These are phyloP conservation scores for Primulina eburnea DNA, from an alignment of 257 asterid genomes.

Conservation along the genomic window DNA sequence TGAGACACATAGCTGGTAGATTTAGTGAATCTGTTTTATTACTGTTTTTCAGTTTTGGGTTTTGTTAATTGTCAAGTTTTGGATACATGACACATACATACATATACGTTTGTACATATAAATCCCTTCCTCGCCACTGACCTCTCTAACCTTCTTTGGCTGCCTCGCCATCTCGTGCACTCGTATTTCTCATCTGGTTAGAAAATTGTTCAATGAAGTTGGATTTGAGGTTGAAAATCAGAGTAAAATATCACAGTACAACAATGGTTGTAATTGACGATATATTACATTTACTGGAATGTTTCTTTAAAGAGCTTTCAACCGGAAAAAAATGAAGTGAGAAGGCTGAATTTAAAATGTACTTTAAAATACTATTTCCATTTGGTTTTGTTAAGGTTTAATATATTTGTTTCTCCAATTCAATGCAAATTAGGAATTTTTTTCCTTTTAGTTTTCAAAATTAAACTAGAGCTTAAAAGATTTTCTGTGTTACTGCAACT, in stretches of 20 bases:
- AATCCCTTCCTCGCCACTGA: not conserved
- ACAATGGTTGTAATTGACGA: too few relatives aligned
- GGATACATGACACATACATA: not conserved
- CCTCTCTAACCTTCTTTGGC: not conserved
- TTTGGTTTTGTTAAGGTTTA: too few relatives aligned
- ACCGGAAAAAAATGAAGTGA: not conserved
- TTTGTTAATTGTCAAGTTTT: conserved; percentile 4
- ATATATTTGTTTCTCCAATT: too few relatives aligned
- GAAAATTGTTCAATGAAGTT: not conserved
- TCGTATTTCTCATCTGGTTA: not conserved
- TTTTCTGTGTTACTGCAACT: too few relatives aligned
- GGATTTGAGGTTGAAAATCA: not conserved
- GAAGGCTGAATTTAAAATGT: too few relatives aligned
- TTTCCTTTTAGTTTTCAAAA: too few relatives aligned
- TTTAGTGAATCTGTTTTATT: conserved; percentile 1
- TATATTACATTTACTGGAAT: too few relatives aligned
- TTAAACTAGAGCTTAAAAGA: too few relatives aligned
- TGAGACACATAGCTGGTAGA: not conserved
- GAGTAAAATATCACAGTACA: not conserved
- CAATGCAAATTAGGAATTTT: too few relatives aligned
- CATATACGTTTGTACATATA: not conserved
- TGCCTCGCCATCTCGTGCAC: not conserved
- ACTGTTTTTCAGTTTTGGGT: conserved; percentile 6
- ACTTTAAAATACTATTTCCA: too few relatives aligned
- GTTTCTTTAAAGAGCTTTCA: not conserved